Conservation (phyloP, 352 stramenopile genomes). For the Globisporangium cystogenes region DNA sequence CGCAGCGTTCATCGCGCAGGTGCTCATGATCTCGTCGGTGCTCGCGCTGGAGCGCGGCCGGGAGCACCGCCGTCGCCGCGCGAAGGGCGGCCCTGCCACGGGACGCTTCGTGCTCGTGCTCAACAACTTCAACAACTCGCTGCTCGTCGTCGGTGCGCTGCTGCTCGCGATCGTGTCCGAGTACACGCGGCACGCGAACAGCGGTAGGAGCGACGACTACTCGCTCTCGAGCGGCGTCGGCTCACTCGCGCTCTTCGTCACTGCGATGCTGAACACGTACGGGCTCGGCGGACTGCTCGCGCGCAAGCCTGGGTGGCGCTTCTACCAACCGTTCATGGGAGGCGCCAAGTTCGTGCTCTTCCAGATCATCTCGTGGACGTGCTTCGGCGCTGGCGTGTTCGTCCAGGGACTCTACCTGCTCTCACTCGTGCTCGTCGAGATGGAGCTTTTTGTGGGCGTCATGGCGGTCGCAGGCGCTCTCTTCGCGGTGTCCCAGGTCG, state of each 20-base stretch:
- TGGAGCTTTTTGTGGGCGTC: slow-evolving; percentile 74
- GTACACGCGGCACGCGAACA: slow-evolving; percentile 27
- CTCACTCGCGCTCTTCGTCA: slow-evolving; percentile 66
- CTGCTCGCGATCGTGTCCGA: slow-evolving; percentile 58
- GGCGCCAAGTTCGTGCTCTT: slow-evolving; percentile 68
- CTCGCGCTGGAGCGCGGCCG: slow-evolving; percentile 50
- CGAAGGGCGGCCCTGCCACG: background rate
- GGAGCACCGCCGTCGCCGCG: slow-evolving; percentile 17
- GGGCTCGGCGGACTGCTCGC: slow-evolving; percentile 65
- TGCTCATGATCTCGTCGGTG: slow-evolving; percentile 76
- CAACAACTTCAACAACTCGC: slow-evolving; percentile 87
- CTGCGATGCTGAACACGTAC: slow-evolving; percentile 80
- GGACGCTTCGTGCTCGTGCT: slow-evolving; percentile 62
- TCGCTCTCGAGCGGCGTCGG: slow-evolving; percentile 50
- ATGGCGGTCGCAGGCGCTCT: slow-evolving; percentile 58
- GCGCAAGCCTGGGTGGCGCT: slow-evolving; percentile 73
- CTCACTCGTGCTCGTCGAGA: slow-evolving; percentile 70
- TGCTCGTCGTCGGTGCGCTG: slow-evolving; percentile 63
- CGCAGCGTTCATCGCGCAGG: slow-evolving; percentile 62
- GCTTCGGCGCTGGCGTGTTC: slow-evolving; percentile 60
- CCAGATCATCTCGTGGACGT: slow-evolving; percentile 76
- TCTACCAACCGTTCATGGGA: slow-evolving; percentile 82
- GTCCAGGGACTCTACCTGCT: slow-evolving; percentile 73
- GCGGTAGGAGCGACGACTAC: slow-evolving; percentile 27
- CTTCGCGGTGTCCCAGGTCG: slow-evolving; percentile 61